Percentiles rank a stretch among this genome's conserved stretches.
Conservation (phyloP, 1,139 yeast genomes). For the Pichia sp. region DNA sequence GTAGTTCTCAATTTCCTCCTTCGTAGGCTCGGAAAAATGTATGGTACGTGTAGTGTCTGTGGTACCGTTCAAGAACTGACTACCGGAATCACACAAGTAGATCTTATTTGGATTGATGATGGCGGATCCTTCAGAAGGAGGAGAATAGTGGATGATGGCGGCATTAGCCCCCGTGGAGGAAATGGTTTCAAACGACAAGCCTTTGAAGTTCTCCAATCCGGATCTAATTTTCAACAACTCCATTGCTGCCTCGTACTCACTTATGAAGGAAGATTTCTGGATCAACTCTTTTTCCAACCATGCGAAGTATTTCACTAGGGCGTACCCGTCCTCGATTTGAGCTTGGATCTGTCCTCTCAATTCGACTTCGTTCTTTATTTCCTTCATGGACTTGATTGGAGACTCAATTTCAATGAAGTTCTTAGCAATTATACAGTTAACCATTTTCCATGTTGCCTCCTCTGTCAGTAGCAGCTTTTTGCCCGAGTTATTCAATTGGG, state of each 20-base stretch:
- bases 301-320: conserved; percentile 70
- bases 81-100: conserved; percentile 88
- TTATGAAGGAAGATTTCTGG: conserved; percentile 53
- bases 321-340: conserved; percentile 84
- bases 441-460: conserved; percentile 77
- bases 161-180: conserved; percentile 93
- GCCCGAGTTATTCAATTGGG: conserved; percentile 36
- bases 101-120: conserved; percentile 72
- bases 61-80: conserved; percentile 92
- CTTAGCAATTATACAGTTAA: conserved; percentile 41
- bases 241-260: conserved; percentile 76
- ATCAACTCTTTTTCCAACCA: conserved; percentile 76
- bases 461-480: conserved; percentile 56
- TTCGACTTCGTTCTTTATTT: conserved; percentile 72
- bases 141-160: conserved; percentile 88
- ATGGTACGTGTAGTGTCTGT: conserved; percentile 96
- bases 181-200: conserved; percentile 87
- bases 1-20: conserved; percentile 67
- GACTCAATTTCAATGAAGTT: conserved; percentile 50
- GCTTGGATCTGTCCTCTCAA: conserved; percentile 71
- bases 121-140: conserved; percentile 54
- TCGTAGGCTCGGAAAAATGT: conserved; percentile 68
- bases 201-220: conserved; percentile 60
- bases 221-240: conserved; percentile 62
- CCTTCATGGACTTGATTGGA: conserved; percentile 68